Evolutionary conservation across 78 protist species (phyloP), one percentile per base, ranked within the genome.

Genomic region (Dictyostelium brefeldianum): DNA sequence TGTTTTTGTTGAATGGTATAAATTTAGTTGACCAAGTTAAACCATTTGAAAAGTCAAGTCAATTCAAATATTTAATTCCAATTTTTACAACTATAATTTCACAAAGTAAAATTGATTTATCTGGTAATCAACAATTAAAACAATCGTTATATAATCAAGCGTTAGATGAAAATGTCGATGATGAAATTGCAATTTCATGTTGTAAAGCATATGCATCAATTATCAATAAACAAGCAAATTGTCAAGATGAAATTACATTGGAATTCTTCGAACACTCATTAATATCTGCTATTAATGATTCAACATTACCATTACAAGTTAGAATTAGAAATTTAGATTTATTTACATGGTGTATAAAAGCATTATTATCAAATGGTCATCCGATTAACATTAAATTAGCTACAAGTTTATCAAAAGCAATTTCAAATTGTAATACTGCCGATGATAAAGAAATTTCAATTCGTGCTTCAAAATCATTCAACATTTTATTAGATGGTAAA

Each of bases 341-440:
- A 27, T 65, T 77, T 7, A 31, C 70, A 17, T 87, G 92, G 92
- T 50, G 65, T 20, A 77, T 53, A 43, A 87, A 77, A 69, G 92
- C 62, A 46, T 64, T 77, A 20, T 29, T 87, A 22, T 64, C 78
- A 51, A 77, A 77, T 50, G 92, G 92, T 51, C 41, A 87, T 77
- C 22, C 78, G 20, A 29, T 18, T 15, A 77, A 53, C 14, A 87
- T 87, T 50, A 9, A 59, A 46, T 20, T 77, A 14, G 92, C 79
- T 20, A 41, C 27, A 1, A 4, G 36, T 31, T 20, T 87, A 2
- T 11, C 79, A 1, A 41, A 74, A 12, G 15, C 64, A 1, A 77
- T 87, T 22, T 51, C 92, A 53, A 77, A 41, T 47, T 29, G 25
- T 22, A 59, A 59, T 65, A 41, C 27, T 3, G 4, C 41, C 12